Base-by-base conservation (phyloP, 2,329 filamentous ascomycete genomes). In the Thelonectria discophora region DNA sequence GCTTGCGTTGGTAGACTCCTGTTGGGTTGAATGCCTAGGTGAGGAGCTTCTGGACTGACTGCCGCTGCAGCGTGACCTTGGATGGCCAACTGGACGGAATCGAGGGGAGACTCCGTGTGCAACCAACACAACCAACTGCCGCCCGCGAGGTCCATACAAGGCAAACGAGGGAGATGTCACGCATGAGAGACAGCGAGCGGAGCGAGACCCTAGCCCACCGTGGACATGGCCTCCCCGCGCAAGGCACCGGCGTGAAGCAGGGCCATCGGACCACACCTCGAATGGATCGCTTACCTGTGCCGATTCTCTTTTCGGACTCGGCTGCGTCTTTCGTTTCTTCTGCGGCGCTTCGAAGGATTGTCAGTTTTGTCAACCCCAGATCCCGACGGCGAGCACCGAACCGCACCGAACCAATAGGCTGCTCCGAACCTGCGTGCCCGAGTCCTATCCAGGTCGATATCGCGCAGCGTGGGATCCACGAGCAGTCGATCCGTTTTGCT, bases 201-300 rank as follows among this genome's bases (percentile, higher is more conserved):
- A 58, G 48, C 54, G 17, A 50, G 34, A 55, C 60, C 60, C 60
- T 27, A 30, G 50, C 20, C 30, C 17, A 21, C 30, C 21, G 18
- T 49, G 55, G 46, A 10, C 43, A 27, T 42, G 15, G 30, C 34
- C 48, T 47, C 55, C 55, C 45, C 46, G 34, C 48, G 47, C 53
- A 52, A 62, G 55, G 60, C 55, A 59, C 55, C 60, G 60, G 60
- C 60, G 60, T 62, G 59, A 62, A 62, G 55, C 55, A 59, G 59
- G 59, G 48, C 50, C 45, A 48, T 62, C 59, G 59, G 59, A 24
- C 49, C 30, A 62, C 43, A 20, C 34, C 21, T 21, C 49, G 30
- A 50, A 58, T 58, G 52, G 58, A 37, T 61, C 58, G 58, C 58
- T 61, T 61, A 61, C 40, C 34, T 42, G 48, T 50, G n/a, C 53